Percentiles rank a stretch among this genome's conserved stretches.
Conservation (phyloP, 2,329 filamentous ascomycete species). For the Cercospora beticola region DNA sequence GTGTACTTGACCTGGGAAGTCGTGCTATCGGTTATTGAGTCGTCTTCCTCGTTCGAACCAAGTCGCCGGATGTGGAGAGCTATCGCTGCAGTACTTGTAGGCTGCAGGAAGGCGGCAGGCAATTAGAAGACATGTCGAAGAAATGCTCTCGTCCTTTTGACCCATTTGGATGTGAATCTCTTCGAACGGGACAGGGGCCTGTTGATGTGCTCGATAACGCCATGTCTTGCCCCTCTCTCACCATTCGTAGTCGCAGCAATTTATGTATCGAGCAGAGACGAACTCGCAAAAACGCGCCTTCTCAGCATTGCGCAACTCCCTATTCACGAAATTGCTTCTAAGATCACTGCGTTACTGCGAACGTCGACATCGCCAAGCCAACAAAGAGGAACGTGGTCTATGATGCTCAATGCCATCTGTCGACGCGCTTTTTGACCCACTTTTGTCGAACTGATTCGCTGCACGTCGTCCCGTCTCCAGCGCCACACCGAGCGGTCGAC, state of each 20-base stretch:
- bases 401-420: constrained; percentile 4
- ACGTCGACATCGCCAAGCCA: neutral
- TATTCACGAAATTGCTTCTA: neutral
- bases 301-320: neutral
- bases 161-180: neutral
- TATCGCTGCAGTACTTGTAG: neutral
- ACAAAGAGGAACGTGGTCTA: constrained; percentile 1
- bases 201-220: constrained; percentile 1
- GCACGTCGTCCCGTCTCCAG: neutral
- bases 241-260: neutral
- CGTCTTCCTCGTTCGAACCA: neutral
- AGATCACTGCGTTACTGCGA: neutral
- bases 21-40: neutral
- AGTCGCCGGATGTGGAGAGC: neutral
- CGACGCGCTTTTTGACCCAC: neutral
- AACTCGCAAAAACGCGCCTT: neutral
- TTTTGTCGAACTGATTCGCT: neutral
- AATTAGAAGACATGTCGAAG: neutral
- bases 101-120: neutral
- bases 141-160: neutral
- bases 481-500: neutral
- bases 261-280: neutral
- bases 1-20: neutral
- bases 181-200: neutral
- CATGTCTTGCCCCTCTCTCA: neutral